Percentiles rank a stretch among this genome's conserved stretches.
These are phyloP conservation scores for Dioszegia hungarica DNA, from an alignment of 768 basidiomycete species.

Conservation along the genomic window DNA sequence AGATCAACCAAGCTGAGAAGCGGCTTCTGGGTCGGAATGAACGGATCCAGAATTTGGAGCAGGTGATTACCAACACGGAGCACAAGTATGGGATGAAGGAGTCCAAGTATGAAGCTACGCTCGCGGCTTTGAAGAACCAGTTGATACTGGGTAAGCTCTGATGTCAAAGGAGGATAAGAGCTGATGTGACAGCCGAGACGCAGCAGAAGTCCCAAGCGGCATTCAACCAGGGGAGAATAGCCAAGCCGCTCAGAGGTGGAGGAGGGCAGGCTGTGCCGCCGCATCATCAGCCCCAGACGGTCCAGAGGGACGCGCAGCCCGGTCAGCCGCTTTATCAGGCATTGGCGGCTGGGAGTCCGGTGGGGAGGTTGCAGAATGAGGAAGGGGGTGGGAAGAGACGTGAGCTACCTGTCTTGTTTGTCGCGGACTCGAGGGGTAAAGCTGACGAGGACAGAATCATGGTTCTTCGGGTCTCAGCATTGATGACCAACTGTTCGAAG, in stretches of 20 bases:
- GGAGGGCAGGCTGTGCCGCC: slow-evolving; percentile 9
- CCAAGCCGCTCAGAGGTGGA: slow-evolving; percentile 91
- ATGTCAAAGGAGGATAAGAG: not conserved
- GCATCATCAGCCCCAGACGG: not conserved
- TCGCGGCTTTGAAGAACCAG: slow-evolving; percentile 65
- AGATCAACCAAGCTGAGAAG: slow-evolving; percentile 92
- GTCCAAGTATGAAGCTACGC: slow-evolving; percentile 72
- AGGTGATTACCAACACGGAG: slow-evolving; percentile 86
- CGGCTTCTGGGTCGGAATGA: slow-evolving; percentile 94
- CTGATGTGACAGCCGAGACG: not conserved
- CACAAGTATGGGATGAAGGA: slow-evolving; percentile 86
- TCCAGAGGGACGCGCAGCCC: not conserved
- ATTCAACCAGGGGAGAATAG: slow-evolving; percentile 86
- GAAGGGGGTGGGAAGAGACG: slow-evolving; percentile 34
- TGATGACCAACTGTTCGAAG: not conserved
- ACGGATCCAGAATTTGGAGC: slow-evolving; percentile 93
- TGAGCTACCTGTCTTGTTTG: slow-evolving; percentile 15
- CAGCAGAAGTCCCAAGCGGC: slow-evolving; percentile 50
- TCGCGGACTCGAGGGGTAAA: not conserved
- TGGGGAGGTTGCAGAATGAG: slow-evolving; percentile 39
- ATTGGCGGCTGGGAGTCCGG: slow-evolving; percentile 26
- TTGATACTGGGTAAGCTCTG: slow-evolving; percentile 72
- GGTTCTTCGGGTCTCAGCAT: slow-evolving; percentile 24
- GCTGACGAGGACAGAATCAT: slow-evolving; percentile 22
- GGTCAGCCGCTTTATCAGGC: slow-evolving; percentile 18